Evolutionary conservation across 2,329 filamentous ascomycete species (phyloP).

Genomic region (Aspergillus ochraceoroseus): DNA sequence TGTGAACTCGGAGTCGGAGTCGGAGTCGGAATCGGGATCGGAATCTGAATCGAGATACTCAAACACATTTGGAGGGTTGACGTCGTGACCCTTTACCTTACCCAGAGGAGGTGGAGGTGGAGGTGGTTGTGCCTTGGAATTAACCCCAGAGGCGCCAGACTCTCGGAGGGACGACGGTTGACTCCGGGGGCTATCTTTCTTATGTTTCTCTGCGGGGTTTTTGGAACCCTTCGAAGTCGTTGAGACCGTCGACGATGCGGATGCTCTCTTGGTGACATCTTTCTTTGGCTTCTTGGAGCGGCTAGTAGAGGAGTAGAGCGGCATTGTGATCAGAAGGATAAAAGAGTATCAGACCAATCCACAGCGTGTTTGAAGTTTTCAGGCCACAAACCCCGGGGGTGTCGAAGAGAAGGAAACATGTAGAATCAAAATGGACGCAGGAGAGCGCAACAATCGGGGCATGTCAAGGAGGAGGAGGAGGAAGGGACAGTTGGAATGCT

Average conservation of each 20-base stretch:
- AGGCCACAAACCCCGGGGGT: constrained; percentile 11
- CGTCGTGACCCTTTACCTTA: constrained; percentile 19
- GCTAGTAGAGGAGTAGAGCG: constrained; percentile 25
- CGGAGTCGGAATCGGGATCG: constrained; percentile 20
- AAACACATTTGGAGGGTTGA: constrained; percentile 37
- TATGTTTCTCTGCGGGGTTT: constrained; percentile 18
- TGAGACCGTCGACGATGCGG: constrained; percentile 25
- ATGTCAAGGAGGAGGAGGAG: constrained; percentile 21
- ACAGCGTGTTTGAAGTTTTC: constrained; percentile 4
- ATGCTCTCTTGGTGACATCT: constrained; percentile 27
- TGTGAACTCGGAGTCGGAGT: constrained; percentile 21
- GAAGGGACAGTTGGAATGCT: constrained; percentile 11
- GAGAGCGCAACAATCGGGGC: constrained; percentile 14
- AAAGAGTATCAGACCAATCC: constrained; percentile 1
- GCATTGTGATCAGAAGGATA: constrained; percentile 28
- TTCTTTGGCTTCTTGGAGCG: constrained; percentile 29
- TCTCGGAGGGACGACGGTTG: constrained; percentile 14
- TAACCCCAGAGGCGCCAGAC: constrained; percentile 15
- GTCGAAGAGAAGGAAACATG: constrained; percentile 11
- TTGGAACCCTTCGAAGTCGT: constrained; percentile 21
- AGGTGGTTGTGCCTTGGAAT: constrained; percentile 19
- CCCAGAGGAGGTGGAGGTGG: constrained; percentile 13
- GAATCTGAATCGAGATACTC: constrained; percentile 36
- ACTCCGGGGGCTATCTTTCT: constrained; percentile 14
- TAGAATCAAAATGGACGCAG: constrained; percentile 10